phyloP scores from a whole-genome alignment of 495 filamentous ascomycete species.

The Echria macrotheca region DNA sequence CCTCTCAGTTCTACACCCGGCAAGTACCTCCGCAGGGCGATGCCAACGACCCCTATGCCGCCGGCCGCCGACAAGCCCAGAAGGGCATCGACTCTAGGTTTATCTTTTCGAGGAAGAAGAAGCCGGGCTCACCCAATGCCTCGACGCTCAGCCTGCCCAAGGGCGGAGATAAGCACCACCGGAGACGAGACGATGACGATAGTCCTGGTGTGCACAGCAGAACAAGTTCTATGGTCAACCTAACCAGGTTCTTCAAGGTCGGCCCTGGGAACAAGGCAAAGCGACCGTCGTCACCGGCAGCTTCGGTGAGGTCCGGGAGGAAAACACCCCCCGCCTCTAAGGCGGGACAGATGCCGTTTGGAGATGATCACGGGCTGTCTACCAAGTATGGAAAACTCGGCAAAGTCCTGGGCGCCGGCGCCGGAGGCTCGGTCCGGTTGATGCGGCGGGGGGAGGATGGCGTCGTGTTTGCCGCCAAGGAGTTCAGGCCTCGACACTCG shows the following conservation, averaged over 20 bases:
- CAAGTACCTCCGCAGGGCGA: conserved; percentile 78
- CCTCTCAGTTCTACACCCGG: conserved; percentile 54
- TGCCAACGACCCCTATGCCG: conserved; percentile 82
- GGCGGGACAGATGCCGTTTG: conserved; percentile 74
- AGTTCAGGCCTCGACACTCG: conserved; percentile 86
- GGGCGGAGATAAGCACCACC: conserved; percentile 21
- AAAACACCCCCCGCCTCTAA: conserved; percentile 54
- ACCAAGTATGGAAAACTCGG: conserved; percentile 95
- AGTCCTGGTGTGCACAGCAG: conserved; percentile 38
- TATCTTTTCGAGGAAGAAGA: conserved; percentile 61
- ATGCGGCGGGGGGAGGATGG: conserved; percentile 89
- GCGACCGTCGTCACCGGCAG: conserved; percentile 54
- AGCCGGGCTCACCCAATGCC: conserved; percentile 33
- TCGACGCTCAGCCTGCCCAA: conserved; percentile 42
- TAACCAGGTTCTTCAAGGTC: conserved; percentile 87
- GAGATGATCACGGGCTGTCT: conserved; percentile 84
- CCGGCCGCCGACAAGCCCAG: conserved; percentile 71
- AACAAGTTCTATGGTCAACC: conserved; percentile 85
- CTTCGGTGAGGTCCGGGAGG: conserved; percentile 46
- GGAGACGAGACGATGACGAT: conserved; percentile 46
- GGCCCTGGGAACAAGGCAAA: conserved; percentile 61
- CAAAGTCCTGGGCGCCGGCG: conserved; percentile 87
- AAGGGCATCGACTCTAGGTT: conserved; percentile 75
- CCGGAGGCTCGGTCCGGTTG: conserved; percentile 89
- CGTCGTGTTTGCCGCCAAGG: conserved; percentile 94